Conservation (phyloP, 331 rosid species). For the Acacia pycnantha region DNA sequence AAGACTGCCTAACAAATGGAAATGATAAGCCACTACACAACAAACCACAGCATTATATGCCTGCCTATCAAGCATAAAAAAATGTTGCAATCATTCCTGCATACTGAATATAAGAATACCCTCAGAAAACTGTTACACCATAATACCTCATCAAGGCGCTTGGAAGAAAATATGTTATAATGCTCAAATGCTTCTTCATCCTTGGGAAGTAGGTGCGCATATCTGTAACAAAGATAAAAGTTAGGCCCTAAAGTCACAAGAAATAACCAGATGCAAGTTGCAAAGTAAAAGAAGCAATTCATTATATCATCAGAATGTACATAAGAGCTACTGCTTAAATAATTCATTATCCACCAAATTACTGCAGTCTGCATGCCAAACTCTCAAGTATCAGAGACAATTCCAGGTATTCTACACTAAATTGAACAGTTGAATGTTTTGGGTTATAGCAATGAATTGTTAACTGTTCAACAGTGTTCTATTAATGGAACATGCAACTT, state of each 20-base stretch:
- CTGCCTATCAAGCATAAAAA: background rate
- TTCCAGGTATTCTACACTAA: background rate
- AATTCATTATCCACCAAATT: background rate
- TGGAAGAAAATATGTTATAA: constrained; percentile 70
- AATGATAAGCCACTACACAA: background rate
- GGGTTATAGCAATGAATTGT: background rate
- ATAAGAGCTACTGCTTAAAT: background rate
- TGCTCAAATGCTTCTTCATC: constrained; percentile 91
- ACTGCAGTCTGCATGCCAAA: background rate
- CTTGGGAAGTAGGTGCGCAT: constrained; percentile 86
- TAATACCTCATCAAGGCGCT: constrained; percentile 94
- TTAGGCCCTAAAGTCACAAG: constrained; percentile 14
- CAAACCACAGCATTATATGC: background rate
- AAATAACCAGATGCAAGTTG: constrained; percentile 19
- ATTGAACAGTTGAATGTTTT: background rate
- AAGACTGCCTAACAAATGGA: background rate
- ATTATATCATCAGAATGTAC: background rate
- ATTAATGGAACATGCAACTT: background rate
- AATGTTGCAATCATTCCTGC: background rate
- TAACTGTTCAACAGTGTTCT: background rate
- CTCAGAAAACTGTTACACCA: constrained; percentile 1
- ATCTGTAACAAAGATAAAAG: constrained; percentile 46
- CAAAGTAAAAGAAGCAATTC: background rate
- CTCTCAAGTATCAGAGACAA: background rate
- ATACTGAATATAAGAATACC: constrained; percentile 6